Percentiles rank a stretch among this genome's conserved stretches.
Evolutionary conservation across 1,139 yeast genomes (phyloP).

Genomic region (Ashbya aceris): DNA sequence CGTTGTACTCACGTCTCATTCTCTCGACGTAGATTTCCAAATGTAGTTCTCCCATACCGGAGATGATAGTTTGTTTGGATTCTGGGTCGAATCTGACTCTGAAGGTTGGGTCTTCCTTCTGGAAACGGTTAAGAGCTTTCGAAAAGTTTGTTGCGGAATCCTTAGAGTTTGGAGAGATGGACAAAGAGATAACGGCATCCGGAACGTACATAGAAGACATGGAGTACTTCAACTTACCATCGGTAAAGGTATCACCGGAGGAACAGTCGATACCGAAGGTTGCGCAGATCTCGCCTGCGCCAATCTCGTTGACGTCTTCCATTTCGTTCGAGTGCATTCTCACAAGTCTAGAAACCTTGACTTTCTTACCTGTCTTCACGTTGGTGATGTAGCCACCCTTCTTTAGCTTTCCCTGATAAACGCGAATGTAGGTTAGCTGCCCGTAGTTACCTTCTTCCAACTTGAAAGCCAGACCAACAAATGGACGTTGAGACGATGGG

Average conservation of each 20-base stretch:
- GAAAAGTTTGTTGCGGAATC: constrained; percentile 77
- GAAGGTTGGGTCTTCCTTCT: constrained; percentile 97
- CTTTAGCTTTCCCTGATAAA: constrained; percentile 88
- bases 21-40: constrained; percentile 95
- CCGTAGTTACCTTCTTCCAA: constrained; percentile 98
- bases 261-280: constrained; percentile 98
- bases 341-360: constrained; percentile 89
- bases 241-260: constrained; percentile 97
- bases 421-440: constrained; percentile 91
- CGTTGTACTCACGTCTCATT: constrained; percentile 94
- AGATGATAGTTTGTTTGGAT: constrained; percentile 89
- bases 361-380: constrained; percentile 85
- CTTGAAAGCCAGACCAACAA: constrained; percentile 94
- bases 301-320: constrained; percentile 95
- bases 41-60: constrained; percentile 98
- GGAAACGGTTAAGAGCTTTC: constrained; percentile 94
- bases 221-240: constrained; percentile 66
- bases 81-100: constrained; percentile 84
- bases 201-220: constrained; percentile 99
- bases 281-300: constrained; percentile 98
- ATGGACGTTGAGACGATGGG: constrained; percentile 69
- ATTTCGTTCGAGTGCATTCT: constrained; percentile 98
- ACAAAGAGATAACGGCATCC: constrained; percentile 91
- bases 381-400: constrained; percentile 87
- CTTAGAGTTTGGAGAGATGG: constrained; percentile 80